Base-by-base conservation (phyloP, 2,329 filamentous ascomycete species). In the Trichoderma breve region DNA sequence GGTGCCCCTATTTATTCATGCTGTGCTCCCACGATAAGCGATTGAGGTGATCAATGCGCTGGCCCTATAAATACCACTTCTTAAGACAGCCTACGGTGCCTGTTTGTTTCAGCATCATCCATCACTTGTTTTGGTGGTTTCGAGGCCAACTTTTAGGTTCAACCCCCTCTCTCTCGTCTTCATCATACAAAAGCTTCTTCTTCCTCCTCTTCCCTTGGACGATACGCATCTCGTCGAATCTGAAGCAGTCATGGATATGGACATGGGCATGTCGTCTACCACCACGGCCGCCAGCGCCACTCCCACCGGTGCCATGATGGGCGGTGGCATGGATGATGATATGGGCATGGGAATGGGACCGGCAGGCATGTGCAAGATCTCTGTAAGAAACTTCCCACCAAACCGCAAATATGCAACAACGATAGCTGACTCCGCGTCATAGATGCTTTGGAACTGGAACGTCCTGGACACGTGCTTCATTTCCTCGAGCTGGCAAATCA, bases 371-470 rank as follows among this genome's bases (percentile, higher is more conserved):
- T 85, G 83, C 81, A 82, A 84, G 74, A 84, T 85, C 53, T 83
- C 81, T 24, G 76, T 76, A 67, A 24, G 69, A n/a, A 11, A 51
- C 15, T 58, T 58, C 11, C 24, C 21, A 3, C 32, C 24, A 60
- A 6, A n/a, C 24, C 55, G n/a, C 12, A 30, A 26, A 11, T 51
- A n/a, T 21, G 15, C 5, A 26, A 7, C 3, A 34, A 5, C 51
- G 2, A 11, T 11, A 32, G n/a, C 65, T 60, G n/a, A 60, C 28
- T 34, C 70, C 24, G 5, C 1, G 3, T 21, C 7, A 1, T 71
- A 93, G 91, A 94, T 94, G 92, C 84, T 93, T 53, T 93, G 92
- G 91, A 94, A 94, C 80, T 93, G 91, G 91, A 86, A 92, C 80
- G 91, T 90, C 3, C 83, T 92, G 78, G 89, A 92, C 78, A 82